Conservation (phyloP, 2,329 filamentous ascomycete genomes). For the Stagonosporopsis rhizophila region DNA sequence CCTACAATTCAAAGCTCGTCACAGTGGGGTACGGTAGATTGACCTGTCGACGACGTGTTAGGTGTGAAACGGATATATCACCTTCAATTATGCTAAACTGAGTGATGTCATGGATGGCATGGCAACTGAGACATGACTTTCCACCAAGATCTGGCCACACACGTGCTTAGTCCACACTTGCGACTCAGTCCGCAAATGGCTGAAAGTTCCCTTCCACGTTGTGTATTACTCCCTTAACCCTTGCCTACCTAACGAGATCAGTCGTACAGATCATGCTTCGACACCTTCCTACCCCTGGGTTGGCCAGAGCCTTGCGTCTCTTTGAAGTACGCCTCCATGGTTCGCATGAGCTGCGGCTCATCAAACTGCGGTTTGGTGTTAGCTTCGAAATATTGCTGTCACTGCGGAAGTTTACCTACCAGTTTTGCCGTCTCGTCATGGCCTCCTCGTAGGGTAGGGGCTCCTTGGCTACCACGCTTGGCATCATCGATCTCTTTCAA, state of each 20-base stretch:
- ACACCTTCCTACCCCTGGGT: background rate
- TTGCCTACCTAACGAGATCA: background rate
- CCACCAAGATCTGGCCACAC: background rate
- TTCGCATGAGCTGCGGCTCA: slow-evolving; percentile 8
- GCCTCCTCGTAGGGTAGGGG: background rate
- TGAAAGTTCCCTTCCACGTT: background rate
- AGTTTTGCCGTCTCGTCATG: background rate
- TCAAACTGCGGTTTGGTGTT: background rate
- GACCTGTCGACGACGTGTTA: background rate
- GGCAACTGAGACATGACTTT: background rate
- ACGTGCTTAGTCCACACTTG: background rate
- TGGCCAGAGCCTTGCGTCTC: slow-evolving; percentile 9
- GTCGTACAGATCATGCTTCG: slow-evolving; percentile 1
- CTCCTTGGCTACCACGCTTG: background rate
- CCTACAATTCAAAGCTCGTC: slow-evolving; percentile 36
- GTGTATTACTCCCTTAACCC: background rate
- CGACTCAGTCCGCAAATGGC: background rate
- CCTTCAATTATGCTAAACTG: background rate
- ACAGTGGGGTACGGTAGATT: slow-evolving; percentile 43
- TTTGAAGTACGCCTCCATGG: slow-evolving; percentile 14
- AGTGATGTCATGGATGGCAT: too few relatives aligned
- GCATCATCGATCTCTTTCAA: slow-evolving; percentile 1
- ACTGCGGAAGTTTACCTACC: background rate
- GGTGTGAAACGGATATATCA: background rate
- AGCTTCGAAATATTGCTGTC: background rate